Evolutionary conservation across 257 asterid genomes (phyloP).

Genomic region (Salvia splendens): DNA sequence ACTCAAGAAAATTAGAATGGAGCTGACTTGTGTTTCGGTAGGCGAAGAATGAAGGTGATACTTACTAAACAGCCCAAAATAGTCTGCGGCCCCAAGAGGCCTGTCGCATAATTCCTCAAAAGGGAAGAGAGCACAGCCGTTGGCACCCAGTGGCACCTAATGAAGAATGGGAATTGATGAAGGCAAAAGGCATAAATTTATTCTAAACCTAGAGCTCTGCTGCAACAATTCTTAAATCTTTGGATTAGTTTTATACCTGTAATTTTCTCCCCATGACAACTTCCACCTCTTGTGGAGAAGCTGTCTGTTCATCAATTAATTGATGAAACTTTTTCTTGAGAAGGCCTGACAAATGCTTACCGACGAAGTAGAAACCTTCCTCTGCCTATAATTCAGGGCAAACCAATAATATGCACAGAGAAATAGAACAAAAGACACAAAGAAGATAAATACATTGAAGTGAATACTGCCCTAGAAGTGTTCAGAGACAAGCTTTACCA

Average conservation of each 20-base stretch:
- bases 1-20: not conserved
- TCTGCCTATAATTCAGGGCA: conserved; percentile 57
- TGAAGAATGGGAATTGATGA: conserved; percentile 15
- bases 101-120: conserved; percentile 89
- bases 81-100: conserved; percentile 99
- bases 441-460: not conserved
- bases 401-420: conserved; percentile 12
- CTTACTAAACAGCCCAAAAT: conserved; percentile 84
- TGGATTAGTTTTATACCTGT: conserved; percentile 42
- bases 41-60: conserved; percentile 7
- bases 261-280: conserved; percentile 96
- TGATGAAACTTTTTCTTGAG: conserved; percentile 69
- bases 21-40: conserved; percentile 5
- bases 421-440: not conserved
- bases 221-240: not conserved
- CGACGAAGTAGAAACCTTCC: conserved; percentile 71
- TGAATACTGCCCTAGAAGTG: conserved; percentile 19
- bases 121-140: conserved; percentile 84
- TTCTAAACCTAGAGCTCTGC: not conserved
- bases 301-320: conserved; percentile 56
- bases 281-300: conserved; percentile 74
- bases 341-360: conserved; percentile 55
- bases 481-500: conserved; percentile 46
- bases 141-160: conserved; percentile 84
- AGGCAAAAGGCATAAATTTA: not conserved